Evolutionary conservation across 2,329 filamentous ascomycete genomes (phyloP).

Genomic region (Beauveria australis): DNA sequence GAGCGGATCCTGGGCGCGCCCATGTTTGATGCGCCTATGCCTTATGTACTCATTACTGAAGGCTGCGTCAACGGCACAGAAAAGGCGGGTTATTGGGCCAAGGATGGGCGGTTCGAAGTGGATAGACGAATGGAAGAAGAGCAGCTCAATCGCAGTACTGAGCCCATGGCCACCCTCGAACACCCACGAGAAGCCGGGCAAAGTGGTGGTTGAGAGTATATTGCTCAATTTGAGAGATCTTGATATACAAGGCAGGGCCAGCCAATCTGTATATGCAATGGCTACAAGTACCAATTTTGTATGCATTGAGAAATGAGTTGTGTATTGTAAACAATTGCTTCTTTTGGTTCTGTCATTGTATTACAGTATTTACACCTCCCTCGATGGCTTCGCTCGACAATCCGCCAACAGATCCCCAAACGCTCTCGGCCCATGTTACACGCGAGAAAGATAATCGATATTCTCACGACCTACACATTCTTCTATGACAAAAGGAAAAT

Average conservation of each 20-base stretch:
- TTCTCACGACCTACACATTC: constrained; percentile 22
- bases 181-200: constrained; percentile 38
- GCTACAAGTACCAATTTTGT: background rate
- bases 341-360: constrained; percentile 30
- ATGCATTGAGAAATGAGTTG: background rate
- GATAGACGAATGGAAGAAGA: constrained; percentile 61
- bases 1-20: constrained; percentile 70
- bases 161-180: constrained; percentile 27
- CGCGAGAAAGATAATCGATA: constrained; percentile 20
- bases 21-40: constrained; percentile 73
- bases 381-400: constrained; percentile 1
- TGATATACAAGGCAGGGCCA: background rate
- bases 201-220: constrained; percentile 32
- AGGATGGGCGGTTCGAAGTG: constrained; percentile 61
- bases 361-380: constrained; percentile 37
- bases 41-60: constrained; percentile 68
- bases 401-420: constrained; percentile 16
- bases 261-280: background rate
- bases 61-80: constrained; percentile 56
- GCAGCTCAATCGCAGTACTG: constrained; percentile 27
- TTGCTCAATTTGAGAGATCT: background rate
- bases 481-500: constrained; percentile 28
- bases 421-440: constrained; percentile 27
- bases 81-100: constrained; percentile 55
- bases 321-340: constrained; percentile 9